Conservation (phyloP, 345 rosid genomes). For the Passiflora organensis region DNA sequence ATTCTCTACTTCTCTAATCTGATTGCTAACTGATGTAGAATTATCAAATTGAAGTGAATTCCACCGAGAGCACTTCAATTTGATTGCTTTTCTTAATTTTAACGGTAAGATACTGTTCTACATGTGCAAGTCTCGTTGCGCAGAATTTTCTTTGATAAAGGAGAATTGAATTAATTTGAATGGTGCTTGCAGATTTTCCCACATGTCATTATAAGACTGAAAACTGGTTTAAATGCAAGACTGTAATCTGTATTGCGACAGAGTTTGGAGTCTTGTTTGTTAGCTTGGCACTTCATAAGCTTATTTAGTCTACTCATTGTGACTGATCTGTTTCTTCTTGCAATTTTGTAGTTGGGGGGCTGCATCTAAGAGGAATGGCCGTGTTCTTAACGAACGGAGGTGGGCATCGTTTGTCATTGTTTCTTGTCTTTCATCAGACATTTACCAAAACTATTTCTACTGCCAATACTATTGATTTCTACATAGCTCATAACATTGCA, state of each 20-base stretch:
- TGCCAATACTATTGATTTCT: background rate
- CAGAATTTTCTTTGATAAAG: background rate
- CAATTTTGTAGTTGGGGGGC: slow-evolving; percentile 23
- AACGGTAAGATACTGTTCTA: background rate
- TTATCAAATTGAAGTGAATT: no score
- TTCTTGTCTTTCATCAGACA: background rate
- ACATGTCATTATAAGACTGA: background rate
- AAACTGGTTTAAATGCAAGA: no score
- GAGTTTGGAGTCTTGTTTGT: background rate
- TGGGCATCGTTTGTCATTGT: background rate
- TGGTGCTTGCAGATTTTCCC: background rate
- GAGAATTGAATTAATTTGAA: background rate
- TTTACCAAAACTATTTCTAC: background rate
- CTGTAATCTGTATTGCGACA: no score
- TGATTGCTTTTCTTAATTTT: background rate
- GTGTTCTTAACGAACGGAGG: background rate
- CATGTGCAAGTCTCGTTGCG: background rate
- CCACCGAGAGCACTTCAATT: no score
- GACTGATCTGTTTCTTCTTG: slow-evolving; percentile 4
- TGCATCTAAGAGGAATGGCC: slow-evolving; percentile 11
- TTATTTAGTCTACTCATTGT: background rate
- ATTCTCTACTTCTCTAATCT: background rate
- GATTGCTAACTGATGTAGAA: no score
- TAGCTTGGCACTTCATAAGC: background rate
- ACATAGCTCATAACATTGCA: background rate